phyloP scores from a whole-genome alignment of 805 yeast species.

The Lipomyces spencermartinsiae region DNA sequence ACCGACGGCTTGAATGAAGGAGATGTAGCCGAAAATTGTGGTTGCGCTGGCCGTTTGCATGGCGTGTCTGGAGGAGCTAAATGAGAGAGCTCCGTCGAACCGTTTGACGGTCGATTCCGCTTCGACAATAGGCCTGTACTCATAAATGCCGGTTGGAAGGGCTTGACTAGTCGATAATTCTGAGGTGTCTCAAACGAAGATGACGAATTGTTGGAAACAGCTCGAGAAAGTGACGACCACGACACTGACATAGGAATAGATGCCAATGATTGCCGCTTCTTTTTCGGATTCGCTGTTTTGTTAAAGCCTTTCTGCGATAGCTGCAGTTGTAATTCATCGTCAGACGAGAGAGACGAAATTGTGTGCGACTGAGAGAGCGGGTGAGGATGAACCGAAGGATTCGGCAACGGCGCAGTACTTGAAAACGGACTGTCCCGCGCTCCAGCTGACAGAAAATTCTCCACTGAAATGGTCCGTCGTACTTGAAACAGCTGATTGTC shows the following conservation, averaged over 20 bases:
- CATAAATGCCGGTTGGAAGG: slow-evolving; percentile 82
- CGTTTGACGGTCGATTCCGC: slow-evolving; percentile 54
- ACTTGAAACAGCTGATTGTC: slow-evolving; percentile 34
- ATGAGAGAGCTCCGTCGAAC: slow-evolving; percentile 39
- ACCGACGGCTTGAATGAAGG: slow-evolving; percentile 32
- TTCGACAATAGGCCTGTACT: slow-evolving; percentile 74
- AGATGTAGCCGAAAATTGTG: slow-evolving; percentile 28
- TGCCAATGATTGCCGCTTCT: slow-evolving; percentile 32
- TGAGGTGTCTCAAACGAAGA: slow-evolving; percentile 55
- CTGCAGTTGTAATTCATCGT: slow-evolving; percentile 20
- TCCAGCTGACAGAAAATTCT: slow-evolving; percentile 26
- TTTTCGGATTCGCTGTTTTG: slow-evolving; percentile 13
- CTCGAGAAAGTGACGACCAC: slow-evolving; percentile 24
- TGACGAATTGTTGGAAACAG: slow-evolving; percentile 6
- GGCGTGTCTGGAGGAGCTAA: slow-evolving; percentile 68
- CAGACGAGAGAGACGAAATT: slow-evolving; percentile 23
- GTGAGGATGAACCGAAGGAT: slow-evolving; percentile 39
- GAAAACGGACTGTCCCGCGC: slow-evolving; percentile 35
- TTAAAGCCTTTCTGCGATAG: slow-evolving; percentile 9
- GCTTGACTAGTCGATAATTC: slow-evolving; percentile 73
- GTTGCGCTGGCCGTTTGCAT: slow-evolving; percentile 55
- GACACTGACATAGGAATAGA: slow-evolving; percentile 24
- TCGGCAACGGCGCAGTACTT: slow-evolving; percentile 31
- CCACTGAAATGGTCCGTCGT: slow-evolving; percentile 41
- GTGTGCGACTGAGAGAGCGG: slow-evolving; percentile 39